phyloP scores from a whole-genome alignment of 371 early-diverging fungal genomes.

The Mitosporidium daphniae region DNA sequence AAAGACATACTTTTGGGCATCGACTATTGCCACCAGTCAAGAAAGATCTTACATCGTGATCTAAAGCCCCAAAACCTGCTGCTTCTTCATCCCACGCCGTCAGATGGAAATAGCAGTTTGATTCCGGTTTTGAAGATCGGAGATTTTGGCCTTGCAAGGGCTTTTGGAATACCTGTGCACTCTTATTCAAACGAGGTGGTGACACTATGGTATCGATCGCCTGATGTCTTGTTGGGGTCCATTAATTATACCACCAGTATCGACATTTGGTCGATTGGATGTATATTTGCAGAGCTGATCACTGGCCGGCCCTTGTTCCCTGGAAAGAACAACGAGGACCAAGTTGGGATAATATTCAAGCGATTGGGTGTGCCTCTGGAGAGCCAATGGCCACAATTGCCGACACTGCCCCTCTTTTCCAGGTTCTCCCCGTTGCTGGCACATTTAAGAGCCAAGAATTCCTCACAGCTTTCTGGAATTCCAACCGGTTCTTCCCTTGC shows the following conservation, averaged over 20 bases:
- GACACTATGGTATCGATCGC: slow-evolving; percentile 44
- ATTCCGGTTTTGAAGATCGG: slow-evolving; percentile 27
- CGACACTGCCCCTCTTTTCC: too few relatives aligned
- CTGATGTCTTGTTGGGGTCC: slow-evolving; percentile 78
- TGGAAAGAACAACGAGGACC: slow-evolving; percentile 58
- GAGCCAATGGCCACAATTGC: too few relatives aligned
- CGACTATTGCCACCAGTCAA: slow-evolving; percentile 61
- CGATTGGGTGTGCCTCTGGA: too few relatives aligned
- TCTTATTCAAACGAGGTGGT: slow-evolving; percentile 88
- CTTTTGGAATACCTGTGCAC: slow-evolving; percentile 62
- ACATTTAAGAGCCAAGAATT: too few relatives aligned
- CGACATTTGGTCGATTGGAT: slow-evolving; percentile 96
- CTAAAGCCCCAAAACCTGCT: slow-evolving; percentile 35
- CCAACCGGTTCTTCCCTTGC: too few relatives aligned
- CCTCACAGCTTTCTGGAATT: too few relatives aligned
- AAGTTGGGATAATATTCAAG: slow-evolving; percentile 43
- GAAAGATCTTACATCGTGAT: slow-evolving; percentile 83
- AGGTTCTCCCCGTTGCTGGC: too few relatives aligned
- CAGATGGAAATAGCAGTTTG: slow-evolving; percentile 6
- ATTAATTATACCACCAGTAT: slow-evolving; percentile 73
- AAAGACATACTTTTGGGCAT: slow-evolving; percentile 48
- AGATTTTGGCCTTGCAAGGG: slow-evolving; percentile 75
- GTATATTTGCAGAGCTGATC: slow-evolving; percentile 83
- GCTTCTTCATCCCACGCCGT: slow-evolving; percentile 3
- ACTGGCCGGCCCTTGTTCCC: slow-evolving; percentile 70